phyloP scores from a whole-genome alignment of 2,329 filamentous ascomycete genomes.

The Verruconis gallopava region DNA sequence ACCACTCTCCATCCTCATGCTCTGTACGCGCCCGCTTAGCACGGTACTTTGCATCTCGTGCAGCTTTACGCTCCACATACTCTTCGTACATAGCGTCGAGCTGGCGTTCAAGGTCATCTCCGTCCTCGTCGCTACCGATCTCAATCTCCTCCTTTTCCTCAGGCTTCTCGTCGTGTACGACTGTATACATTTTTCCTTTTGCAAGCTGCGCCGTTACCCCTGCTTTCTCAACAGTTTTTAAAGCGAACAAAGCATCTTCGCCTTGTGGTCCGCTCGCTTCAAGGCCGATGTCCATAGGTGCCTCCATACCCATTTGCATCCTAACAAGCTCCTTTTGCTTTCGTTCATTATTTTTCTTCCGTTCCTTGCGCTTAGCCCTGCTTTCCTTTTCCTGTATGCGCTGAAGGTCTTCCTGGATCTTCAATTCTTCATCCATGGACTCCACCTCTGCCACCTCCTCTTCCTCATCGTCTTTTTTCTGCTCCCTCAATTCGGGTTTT shows the following conservation, averaged over 20 bases:
- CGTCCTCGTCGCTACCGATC: slow-evolving; percentile 36
- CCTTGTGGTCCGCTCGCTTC: slow-evolving; percentile 70
- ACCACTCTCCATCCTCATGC: slow-evolving; percentile 79
- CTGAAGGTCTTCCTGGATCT: slow-evolving; percentile 78
- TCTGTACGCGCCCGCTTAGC: slow-evolving; percentile 80
- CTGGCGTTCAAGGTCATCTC: slow-evolving; percentile 69
- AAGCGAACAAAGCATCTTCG: slow-evolving; percentile 71
- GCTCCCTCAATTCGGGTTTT: slow-evolving; percentile 26
- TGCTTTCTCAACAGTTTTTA: slow-evolving; percentile 69
- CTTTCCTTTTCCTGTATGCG: slow-evolving; percentile 67
- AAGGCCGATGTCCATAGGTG: slow-evolving; percentile 89
- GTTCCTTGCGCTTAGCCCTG: slow-evolving; percentile 67
- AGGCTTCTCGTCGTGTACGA: slow-evolving; percentile 36
- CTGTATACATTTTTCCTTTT: slow-evolving; percentile 64
- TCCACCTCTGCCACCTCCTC: slow-evolving; percentile 75
- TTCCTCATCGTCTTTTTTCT: slow-evolving; percentile 19
- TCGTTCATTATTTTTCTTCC: slow-evolving; percentile 77
- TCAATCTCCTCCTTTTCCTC: slow-evolving; percentile 31
- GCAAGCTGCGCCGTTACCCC: slow-evolving; percentile 55
- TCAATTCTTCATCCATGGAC: slow-evolving; percentile 87
- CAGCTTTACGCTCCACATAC: slow-evolving; percentile 69
- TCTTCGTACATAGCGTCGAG: slow-evolving; percentile 79
- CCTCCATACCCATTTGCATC: slow-evolving; percentile 94
- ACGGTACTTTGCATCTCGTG: slow-evolving; percentile 72
- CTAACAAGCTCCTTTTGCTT: slow-evolving; percentile 92